Evolutionary conservation across 2,329 filamentous ascomycete species (phyloP).

Genomic region (Westerdykella ornata): DNA sequence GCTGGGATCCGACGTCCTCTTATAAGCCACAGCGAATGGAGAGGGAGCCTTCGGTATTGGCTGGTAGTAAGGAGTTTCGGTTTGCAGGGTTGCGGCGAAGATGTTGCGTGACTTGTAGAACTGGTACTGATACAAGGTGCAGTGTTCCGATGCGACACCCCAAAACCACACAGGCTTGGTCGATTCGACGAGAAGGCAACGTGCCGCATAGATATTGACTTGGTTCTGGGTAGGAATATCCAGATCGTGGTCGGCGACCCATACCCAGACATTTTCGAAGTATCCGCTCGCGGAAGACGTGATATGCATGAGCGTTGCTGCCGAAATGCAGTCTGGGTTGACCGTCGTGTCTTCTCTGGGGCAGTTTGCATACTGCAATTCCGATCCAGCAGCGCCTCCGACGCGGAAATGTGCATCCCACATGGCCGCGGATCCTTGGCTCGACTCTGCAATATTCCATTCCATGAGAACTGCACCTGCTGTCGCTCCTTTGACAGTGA

Average conservation of each 20-base stretch:
- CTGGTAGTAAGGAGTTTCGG: conserved; percentile 80
- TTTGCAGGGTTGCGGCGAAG: conserved; percentile 74
- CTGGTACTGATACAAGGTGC: conserved; percentile 68
- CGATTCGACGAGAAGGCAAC: conserved; percentile 66
- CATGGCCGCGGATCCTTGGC: conserved; percentile 41
- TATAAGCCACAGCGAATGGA: conserved; percentile 3
- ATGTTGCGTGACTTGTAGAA: conserved; percentile 66
- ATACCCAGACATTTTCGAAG: conserved; percentile 82
- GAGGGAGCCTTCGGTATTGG: conserved; percentile 61
- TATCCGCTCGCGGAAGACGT: conserved; percentile 55
- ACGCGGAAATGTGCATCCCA: conserved; percentile 82
- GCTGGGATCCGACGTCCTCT: conserved; percentile 24
- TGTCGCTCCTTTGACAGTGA: conserved; percentile 47
- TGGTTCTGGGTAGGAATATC: conserved; percentile 63
- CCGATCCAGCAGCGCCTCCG: conserved; percentile 67
- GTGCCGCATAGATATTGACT: conserved; percentile 75
- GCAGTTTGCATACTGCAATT: conserved; percentile 68
- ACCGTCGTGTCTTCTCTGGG: conserved; percentile 53
- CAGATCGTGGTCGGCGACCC: conserved; percentile 76
- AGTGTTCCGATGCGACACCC: conserved; percentile 58
- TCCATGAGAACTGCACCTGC: conserved; percentile 62
- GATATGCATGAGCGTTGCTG: conserved; percentile 49
- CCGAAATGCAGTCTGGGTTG: conserved; percentile 59
- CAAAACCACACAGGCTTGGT: conserved; percentile 45
- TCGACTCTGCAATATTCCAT: conserved; percentile 53